A percentile compares a stretch with the other conserved stretches of the same genome.
Evolutionary conservation across 345 rosid genomes (phyloP).

Genomic region (Arabis hirsuta): DNA sequence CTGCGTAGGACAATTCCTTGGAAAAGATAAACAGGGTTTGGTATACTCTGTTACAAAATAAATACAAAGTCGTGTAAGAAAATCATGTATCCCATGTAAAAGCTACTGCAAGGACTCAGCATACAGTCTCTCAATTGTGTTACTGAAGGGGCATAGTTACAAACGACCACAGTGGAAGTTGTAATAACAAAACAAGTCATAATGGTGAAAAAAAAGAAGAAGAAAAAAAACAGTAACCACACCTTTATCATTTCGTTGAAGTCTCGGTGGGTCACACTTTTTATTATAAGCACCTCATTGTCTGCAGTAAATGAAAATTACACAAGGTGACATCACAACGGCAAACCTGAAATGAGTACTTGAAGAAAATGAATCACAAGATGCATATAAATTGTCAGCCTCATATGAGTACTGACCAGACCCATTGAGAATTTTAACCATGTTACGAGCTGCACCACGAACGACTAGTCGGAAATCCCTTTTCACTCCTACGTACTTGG

Average conservation of each 20-base stretch:
- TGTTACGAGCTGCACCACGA: conserved; percentile 95
- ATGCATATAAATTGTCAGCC: not conserved
- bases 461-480: conserved; percentile 97
- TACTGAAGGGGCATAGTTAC: not conserved
- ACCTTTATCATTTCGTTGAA: conserved; percentile 97
- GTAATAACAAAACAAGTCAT: not conserved
- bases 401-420: conserved; percentile 59
- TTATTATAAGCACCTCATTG: conserved; percentile 90
- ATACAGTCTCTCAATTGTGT: conserved; percentile 19
- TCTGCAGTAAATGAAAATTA: conserved; percentile 58
- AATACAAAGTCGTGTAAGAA: conserved; percentile 12
- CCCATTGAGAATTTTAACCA: conserved; percentile 80
- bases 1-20: conserved; percentile 94
- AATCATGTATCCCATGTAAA: conserved; percentile 12
- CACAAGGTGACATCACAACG: conserved; percentile 29
- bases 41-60: conserved; percentile 64
- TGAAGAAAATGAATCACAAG: conserved; percentile 7
- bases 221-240: conserved; percentile 15
- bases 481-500: conserved; percentile 86
- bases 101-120: conserved; percentile 8
- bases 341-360: conserved; percentile 21
- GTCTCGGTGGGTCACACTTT: conserved; percentile 88
- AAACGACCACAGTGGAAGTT: conserved; percentile 16
- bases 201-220: not conserved
- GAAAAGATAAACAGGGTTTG: conserved; percentile 98